These are phyloP conservation scores for Xylaria multiplex DNA, from an alignment of 2,329 filamentous ascomycete genomes.

Conservation along the genomic window DNA sequence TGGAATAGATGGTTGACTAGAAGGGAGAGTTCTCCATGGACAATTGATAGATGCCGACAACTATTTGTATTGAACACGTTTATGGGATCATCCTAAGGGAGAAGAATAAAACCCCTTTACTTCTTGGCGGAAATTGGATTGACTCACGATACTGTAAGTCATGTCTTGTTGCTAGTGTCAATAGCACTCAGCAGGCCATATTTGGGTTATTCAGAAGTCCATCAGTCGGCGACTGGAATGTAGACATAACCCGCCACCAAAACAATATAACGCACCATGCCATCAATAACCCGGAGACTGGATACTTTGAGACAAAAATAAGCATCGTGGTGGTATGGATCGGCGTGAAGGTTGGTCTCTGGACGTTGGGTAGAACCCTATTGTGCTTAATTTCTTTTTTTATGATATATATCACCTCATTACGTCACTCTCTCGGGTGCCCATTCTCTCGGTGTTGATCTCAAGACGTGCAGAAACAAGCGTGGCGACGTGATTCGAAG, in stretches of 20 bases:
- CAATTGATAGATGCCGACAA: neutral
- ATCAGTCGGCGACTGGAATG: conserved; percentile 34
- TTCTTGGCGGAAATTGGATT: conserved; percentile 33
- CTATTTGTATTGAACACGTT: conserved; percentile 32
- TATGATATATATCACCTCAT: neutral
- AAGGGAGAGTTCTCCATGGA: neutral
- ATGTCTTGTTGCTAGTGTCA: conserved; percentile 29
- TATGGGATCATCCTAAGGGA: neutral
- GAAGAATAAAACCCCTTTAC: conserved; percentile 29
- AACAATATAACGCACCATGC: conserved; percentile 7
- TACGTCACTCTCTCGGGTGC: neutral
- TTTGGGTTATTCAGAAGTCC: conserved; percentile 1
- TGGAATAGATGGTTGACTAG: neutral
- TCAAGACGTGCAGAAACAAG: neutral
- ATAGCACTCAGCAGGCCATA: neutral
- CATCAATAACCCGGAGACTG: neutral
- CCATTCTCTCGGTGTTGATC: neutral
- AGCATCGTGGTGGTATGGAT: conserved; percentile 16
- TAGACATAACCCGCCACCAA: conserved; percentile 6
- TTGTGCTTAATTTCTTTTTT: neutral
- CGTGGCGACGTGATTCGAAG: neutral
- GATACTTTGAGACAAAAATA: conserved; percentile 18
- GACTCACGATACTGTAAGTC: conserved; percentile 30
- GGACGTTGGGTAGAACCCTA: neutral
- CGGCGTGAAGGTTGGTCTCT: neutral